These are phyloP conservation scores for Helianthus tuberosus DNA, from an alignment of 129 eudicot species.

Conservation along the genomic window DNA sequence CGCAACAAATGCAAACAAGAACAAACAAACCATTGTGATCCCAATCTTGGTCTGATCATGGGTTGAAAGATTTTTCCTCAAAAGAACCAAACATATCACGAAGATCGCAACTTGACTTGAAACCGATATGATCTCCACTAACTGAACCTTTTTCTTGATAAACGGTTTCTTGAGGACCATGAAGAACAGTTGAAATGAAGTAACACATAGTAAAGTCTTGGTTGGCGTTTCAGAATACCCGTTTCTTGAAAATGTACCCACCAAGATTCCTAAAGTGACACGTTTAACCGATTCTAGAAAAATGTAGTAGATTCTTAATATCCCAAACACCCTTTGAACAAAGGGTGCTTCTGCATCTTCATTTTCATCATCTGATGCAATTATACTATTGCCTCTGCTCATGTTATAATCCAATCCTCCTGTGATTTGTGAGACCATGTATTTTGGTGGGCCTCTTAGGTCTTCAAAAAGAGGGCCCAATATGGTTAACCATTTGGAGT, in stretches of 20 bases:
- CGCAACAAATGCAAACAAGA: conserved; percentile 48
- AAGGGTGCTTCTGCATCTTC: conserved; percentile 96
- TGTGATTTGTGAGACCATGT: conserved; percentile 84
- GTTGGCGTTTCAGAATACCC: conserved; percentile 60
- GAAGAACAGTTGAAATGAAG: conserved; percentile 85
- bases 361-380: conserved; percentile 93
- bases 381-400: conserved; percentile 51
- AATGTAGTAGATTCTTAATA: conserved; percentile 87
- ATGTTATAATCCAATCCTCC: conserved; percentile 40
- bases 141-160: conserved; percentile 83
- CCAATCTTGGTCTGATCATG: conserved; percentile 52
- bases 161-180: conserved; percentile 90
- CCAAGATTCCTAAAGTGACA: conserved; percentile 62
- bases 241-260: conserved; percentile 57
- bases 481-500: conserved; percentile 48
- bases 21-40: conserved; percentile 58
- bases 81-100: conserved; percentile 51
- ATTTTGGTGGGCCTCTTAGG: conserved; percentile 93
- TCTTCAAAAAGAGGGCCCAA: conserved; percentile 88
- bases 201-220: conserved; percentile 52
- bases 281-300: conserved; percentile 71
- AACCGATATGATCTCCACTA: conserved; percentile 83
- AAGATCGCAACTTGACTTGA: conserved; percentile 64
- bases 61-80: conserved; percentile 40
- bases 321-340: conserved; percentile 82